Evolutionary conservation across 2,329 filamentous ascomycete genomes (phyloP).

Genomic region (Juglanconis sp.): DNA sequence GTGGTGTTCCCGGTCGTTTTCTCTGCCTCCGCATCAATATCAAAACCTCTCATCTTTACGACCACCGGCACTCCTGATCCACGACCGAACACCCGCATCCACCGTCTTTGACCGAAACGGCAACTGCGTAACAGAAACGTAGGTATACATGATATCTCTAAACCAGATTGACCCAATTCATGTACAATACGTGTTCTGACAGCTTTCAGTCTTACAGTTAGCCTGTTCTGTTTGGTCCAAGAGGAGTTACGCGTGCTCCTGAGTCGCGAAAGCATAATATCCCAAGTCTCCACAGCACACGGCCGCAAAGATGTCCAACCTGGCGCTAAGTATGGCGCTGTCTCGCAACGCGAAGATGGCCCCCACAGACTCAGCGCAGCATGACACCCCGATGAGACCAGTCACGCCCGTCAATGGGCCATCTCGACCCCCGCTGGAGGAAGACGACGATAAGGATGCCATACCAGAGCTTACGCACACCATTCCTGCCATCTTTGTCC

Average conservation of each 20-base stretch:
- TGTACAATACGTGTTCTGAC: too few species aligned
- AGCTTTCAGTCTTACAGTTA: too few species aligned
- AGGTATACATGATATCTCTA: too few species aligned
- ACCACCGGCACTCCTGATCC: too few species aligned
- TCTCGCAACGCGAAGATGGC: neutral
- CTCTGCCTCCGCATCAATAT: too few species aligned
- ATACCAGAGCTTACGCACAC: slow-evolving; percentile 28
- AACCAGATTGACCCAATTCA: too few species aligned
- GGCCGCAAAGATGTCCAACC: neutral
- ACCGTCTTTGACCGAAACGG: too few species aligned
- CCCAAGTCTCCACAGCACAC: neutral
- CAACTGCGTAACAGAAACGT: too few species aligned
- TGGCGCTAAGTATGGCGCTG: neutral
- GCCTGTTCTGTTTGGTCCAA: too few species aligned
- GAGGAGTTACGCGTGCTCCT: neutral
- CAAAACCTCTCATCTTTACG: too few species aligned
- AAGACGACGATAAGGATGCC: slow-evolving; percentile 11
- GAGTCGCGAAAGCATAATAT: neutral
- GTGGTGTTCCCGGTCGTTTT: too few species aligned
- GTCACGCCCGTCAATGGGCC: neutral
- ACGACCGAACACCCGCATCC: too few species aligned
- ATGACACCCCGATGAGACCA: neutral
- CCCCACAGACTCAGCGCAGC: neutral
- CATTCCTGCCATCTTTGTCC: slow-evolving; percentile 32
- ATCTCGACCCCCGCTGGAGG: neutral